Base-by-base conservation (phyloP, 116 monocot species). In the Trichopus zeylanicus region DNA sequence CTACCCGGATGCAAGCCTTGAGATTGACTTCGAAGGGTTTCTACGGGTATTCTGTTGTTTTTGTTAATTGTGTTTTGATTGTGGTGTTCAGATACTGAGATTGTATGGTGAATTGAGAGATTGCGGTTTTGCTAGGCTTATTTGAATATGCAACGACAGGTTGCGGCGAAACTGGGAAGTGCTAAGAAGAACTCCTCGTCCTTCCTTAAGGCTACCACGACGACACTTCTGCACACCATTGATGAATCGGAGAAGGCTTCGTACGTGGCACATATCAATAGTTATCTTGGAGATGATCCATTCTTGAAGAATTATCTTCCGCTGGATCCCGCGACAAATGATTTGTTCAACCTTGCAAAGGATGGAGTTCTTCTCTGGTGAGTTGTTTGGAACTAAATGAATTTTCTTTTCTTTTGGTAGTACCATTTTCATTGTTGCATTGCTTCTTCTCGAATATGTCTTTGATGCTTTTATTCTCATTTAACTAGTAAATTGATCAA, bases 401-500 rank as follows among this genome's bases (percentile, higher is more conserved):
- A 6, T 19, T 19, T 51, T 0, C n/a, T n/a, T n/a, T n/a, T n/a
- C n/a, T n/a, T n/a, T n/a, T n/a, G n/a, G n/a, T n/a, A n/a, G n/a
- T n/a, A n/a, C n/a, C n/a, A 42, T 42, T 42, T 15, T 42, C 12
- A 18, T 16, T 16, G 16, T 42, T 0, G 42, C 13, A 42, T 42
- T 3, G 4, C 42, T 16, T 42, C 18, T n/a, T 13, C n/a, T 10
- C 11, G 2, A 13, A 39, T 29, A 16, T 15, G 16, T 53, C n/a
- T 46, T 25, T 49, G 11, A 62, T 32, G 49, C 48, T 57, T 37
- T 46, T 53, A 37, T 31, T 59, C 8, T 55, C 1, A 59, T 61
- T 56, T 21, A 48, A 64, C 31, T 65, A 99, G 98, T 76, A 99
- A 99, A 70, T 71, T 99, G 73, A 99, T 99, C 65, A 99, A 99